Evolutionary conservation across 306 rosid genomes (phyloP).

Genomic region (Pyrus bretschneideri): DNA sequence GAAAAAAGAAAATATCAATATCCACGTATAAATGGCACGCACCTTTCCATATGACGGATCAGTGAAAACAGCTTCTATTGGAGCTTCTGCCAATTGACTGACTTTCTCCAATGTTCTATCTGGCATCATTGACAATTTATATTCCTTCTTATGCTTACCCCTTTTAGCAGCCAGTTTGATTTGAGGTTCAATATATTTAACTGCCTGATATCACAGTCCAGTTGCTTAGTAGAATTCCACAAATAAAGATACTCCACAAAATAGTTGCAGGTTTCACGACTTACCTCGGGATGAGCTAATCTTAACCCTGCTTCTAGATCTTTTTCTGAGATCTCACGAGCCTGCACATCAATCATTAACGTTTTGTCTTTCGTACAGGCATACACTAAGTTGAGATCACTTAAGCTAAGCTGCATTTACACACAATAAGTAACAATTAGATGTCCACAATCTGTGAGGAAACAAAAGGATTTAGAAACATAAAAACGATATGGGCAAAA

Average conservation of each 20-base stretch:
- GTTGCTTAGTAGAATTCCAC: slow-evolving; percentile 24
- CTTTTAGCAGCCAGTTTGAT: slow-evolving; percentile 82
- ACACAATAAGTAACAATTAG: not conserved
- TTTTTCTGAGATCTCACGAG: slow-evolving; percentile 83
- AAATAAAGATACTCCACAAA: not conserved
- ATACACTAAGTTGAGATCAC: slow-evolving; percentile 92
- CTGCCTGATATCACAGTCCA: slow-evolving; percentile 51
- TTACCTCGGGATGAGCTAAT: slow-evolving; percentile 90
- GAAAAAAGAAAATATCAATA: not conserved
- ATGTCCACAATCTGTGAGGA: not conserved
- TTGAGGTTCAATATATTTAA: slow-evolving; percentile 92
- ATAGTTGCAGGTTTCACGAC: slow-evolving; percentile 17
- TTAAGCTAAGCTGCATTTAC: slow-evolving; percentile 62
- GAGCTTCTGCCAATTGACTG: slow-evolving; percentile 58
- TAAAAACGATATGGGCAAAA: not conserved
- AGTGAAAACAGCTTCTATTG: slow-evolving; percentile 77
- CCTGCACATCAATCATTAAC: slow-evolving; percentile 96
- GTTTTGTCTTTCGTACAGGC: slow-evolving; percentile 95
- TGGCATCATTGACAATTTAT: slow-evolving; percentile 77
- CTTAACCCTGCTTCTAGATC: slow-evolving; percentile 88
- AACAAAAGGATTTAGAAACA: slow-evolving; percentile 9
- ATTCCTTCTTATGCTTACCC: slow-evolving; percentile 79
- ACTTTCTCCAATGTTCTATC: slow-evolving; percentile 78
- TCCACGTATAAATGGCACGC: not conserved
- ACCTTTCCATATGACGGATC: slow-evolving; percentile 95